A percentile compares a stretch with the other conserved stretches of the same genome.
phyloP scores from a whole-genome alignment of 257 asterid genomes.

The Solanum boliviense region DNA sequence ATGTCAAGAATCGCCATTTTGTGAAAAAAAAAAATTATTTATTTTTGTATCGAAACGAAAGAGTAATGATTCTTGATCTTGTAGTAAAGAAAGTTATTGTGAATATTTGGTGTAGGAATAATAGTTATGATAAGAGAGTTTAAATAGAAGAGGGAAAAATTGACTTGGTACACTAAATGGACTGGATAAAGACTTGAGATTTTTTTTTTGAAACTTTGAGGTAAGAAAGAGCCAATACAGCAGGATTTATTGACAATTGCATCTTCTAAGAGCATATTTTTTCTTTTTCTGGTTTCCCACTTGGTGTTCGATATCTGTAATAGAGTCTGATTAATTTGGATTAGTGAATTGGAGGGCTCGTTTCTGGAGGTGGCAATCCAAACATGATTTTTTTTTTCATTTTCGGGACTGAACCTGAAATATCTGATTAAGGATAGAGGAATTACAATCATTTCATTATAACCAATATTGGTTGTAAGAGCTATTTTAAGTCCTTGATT shows the following conservation, averaged over 20 bases:
- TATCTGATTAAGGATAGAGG: rapidly evolving
- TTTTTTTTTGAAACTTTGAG: background rate
- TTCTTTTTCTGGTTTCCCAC: rapidly evolving
- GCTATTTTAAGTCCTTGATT: background rate
- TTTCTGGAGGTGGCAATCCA: rapidly evolving
- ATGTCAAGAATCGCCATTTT: background rate
- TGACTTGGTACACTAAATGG: background rate
- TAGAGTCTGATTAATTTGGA: background rate
- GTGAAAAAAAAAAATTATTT: rapidly evolving
- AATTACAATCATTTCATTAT: background rate
- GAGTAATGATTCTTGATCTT: background rate
- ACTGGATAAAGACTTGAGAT: background rate
- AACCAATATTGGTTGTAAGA: background rate
- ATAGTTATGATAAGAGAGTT: background rate
- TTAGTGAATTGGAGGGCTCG: background rate
- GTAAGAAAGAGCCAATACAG: background rate
- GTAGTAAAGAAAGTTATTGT: background rate
- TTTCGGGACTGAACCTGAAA: rapidly evolving
- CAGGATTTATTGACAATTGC: background rate
- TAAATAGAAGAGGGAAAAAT: background rate
- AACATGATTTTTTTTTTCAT: background rate
- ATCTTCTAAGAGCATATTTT: background rate
- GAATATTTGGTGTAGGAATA: background rate
- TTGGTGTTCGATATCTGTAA: background rate
- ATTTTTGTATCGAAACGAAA: background rate